Evolutionary conservation across 1,284 basidiomycete species (phyloP).

Genomic region (Rugosomyces carneus): DNA sequence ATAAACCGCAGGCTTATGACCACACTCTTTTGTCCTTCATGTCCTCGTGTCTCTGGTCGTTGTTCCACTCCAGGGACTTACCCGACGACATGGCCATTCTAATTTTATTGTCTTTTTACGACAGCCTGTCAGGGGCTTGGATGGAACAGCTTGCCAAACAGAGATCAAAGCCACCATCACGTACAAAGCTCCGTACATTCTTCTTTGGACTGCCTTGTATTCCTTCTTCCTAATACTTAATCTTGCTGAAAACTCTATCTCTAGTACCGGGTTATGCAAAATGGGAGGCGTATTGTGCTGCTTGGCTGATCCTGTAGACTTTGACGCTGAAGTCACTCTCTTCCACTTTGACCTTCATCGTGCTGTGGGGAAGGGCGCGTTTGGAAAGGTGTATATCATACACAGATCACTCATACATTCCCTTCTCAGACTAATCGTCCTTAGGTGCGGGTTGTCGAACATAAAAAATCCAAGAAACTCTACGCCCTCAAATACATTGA

Average conservation of each 20-base stretch:
- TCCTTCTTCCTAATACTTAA: constrained; percentile 25
- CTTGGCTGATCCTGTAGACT: constrained; percentile 81
- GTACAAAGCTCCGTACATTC: constrained; percentile 19
- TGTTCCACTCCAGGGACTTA: neutral
- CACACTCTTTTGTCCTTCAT: constrained; percentile 15
- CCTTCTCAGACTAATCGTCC: constrained; percentile 1
- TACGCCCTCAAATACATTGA: constrained; percentile 99
- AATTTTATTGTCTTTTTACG: constrained; percentile 20
- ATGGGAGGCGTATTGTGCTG: constrained; percentile 49
- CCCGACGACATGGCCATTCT: neutral
- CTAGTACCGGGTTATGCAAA: constrained; percentile 29
- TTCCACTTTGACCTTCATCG: constrained; percentile 95
- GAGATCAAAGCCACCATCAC: constrained; percentile 25
- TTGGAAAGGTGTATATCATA: constrained; percentile 74
- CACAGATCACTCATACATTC: constrained; percentile 4
- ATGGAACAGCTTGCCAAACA: constrained; percentile 19
- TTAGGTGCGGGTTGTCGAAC: constrained; percentile 87
- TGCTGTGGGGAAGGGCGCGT: constrained; percentile 94
- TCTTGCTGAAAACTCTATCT: constrained; percentile 24
- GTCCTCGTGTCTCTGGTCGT: constrained; percentile 5
- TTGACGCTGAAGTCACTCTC: constrained; percentile 88
- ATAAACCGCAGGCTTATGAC: too few species aligned
- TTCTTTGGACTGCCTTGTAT: constrained; percentile 28
- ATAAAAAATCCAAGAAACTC: constrained; percentile 88
- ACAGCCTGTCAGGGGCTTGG: constrained; percentile 9